A percentile compares a stretch with the other conserved stretches of the same genome.
These are phyloP conservation scores for Backusella psychrophila DNA, from an alignment of 192 early-diverging fungal genomes.

Conservation along the genomic window DNA sequence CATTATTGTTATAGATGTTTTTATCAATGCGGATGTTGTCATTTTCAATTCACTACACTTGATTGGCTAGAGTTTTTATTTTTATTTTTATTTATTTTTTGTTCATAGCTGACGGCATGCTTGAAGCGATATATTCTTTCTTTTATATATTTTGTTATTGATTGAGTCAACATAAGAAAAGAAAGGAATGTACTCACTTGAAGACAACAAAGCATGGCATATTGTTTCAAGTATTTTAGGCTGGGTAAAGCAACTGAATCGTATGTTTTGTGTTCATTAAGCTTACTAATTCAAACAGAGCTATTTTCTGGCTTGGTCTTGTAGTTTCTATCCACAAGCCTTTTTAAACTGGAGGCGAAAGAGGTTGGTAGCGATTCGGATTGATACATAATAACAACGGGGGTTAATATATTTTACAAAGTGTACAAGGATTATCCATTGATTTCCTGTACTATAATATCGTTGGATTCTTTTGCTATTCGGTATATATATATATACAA, in stretches of 20 bases:
- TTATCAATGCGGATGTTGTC: neutral
- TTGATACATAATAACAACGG: neutral
- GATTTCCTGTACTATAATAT: constrained; percentile 90
- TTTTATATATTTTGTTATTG: neutral
- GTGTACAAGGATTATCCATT: constrained; percentile 83
- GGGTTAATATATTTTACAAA: constrained; percentile 6
- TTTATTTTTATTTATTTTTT: neutral
- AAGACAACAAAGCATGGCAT: neutral
- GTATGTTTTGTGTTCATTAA: neutral
- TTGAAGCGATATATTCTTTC: neutral
- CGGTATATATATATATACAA: constrained; percentile 32
- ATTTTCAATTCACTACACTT: neutral
- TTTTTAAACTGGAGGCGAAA: constrained; percentile 76
- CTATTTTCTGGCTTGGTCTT: constrained; percentile 86
- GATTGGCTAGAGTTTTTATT: neutral
- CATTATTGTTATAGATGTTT: too few species aligned
- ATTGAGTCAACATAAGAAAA: neutral
- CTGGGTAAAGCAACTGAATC: neutral
- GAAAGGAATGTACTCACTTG: neutral
- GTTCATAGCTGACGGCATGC: neutral
- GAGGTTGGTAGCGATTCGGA: constrained; percentile 30
- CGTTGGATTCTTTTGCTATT: constrained; percentile 83
- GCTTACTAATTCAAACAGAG: constrained; percentile 30
- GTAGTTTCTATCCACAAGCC: constrained; percentile 86
- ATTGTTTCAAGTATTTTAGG: neutral